phyloP scores from a whole-genome alignment of 441 rosid species.

The Erodium texanum region DNA sequence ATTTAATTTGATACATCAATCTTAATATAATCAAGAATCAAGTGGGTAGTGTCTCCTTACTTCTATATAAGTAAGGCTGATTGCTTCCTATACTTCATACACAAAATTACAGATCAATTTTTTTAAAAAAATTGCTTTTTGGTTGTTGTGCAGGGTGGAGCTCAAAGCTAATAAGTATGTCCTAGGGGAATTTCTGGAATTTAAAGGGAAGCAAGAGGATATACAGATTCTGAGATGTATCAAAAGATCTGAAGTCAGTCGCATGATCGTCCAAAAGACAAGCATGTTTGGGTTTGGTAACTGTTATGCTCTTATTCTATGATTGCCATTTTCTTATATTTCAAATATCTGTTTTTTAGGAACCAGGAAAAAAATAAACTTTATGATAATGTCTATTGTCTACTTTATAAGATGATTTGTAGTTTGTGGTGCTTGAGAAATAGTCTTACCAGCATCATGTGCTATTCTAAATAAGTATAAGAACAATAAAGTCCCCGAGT shows the following conservation, averaged over 20 bases:
- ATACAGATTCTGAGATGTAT: constrained; percentile 36
- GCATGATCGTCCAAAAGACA: constrained; percentile 52
- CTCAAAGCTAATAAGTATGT: constrained; percentile 54
- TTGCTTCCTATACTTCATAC: no score
- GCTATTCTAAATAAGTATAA: no score
- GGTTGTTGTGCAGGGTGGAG: constrained; percentile 52
- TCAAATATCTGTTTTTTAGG: not conserved
- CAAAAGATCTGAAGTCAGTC: constrained; percentile 64
- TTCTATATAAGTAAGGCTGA: no score
- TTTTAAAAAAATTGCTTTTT: no score
- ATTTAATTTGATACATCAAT: no score
- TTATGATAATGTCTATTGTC: not conserved
- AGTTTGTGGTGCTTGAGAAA: not conserved
- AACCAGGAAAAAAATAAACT: not conserved
- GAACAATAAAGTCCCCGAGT: not conserved
- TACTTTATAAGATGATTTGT: no score
- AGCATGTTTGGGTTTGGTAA: constrained; percentile 96
- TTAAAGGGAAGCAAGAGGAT: constrained; percentile 70
- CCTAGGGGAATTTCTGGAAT: constrained; percentile 69
- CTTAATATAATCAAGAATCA: no score
- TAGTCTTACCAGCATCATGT: not conserved
- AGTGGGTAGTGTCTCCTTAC: no score
- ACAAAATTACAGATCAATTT: no score
- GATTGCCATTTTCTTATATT: not conserved
- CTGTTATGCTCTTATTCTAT: not conserved